phyloP scores from a whole-genome alignment of 345 rosid genomes.

The Psidium guajava region DNA sequence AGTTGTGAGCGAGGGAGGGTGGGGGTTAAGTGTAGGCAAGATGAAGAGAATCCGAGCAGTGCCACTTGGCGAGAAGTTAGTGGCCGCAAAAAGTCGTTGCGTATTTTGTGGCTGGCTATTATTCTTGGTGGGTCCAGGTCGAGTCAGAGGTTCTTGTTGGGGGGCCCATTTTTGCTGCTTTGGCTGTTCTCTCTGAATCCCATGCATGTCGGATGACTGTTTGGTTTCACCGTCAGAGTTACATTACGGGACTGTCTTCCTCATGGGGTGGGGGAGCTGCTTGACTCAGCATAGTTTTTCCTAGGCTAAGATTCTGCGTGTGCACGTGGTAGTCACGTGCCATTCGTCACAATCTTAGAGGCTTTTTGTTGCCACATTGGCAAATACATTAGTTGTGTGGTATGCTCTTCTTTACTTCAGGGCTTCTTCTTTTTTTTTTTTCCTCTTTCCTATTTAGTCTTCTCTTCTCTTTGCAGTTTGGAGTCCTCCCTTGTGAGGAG shows the following conservation, averaged over 20 bases:
- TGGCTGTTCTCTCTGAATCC: not conserved
- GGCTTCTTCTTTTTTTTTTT: not conserved
- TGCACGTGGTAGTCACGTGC: not conserved
- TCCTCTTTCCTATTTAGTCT: not conserved
- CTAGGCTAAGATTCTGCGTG: not conserved
- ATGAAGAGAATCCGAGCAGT: conserved; percentile 18
- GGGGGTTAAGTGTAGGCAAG: conserved; percentile 10
- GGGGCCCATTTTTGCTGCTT: conserved; percentile 9
- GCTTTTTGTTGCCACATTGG: not conserved
- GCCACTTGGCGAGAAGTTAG: conserved; percentile 33
- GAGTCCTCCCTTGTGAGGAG: not conserved
- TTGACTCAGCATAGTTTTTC: not conserved
- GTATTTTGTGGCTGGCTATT: conserved; percentile 50
- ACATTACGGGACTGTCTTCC: not conserved
- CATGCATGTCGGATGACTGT: not conserved
- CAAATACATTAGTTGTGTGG: not conserved
- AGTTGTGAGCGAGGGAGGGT: not conserved
- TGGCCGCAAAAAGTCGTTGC: conserved; percentile 25
- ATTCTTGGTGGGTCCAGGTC: conserved; percentile 14
- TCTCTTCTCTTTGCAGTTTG: not conserved
- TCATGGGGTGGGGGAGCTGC: not conserved
- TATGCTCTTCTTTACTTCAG: not conserved
- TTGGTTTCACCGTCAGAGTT: not conserved
- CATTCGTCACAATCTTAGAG: not conserved
- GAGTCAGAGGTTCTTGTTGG: not conserved